A percentile compares a stretch with the other conserved stretches of the same genome.
These are phyloP conservation scores for Lycium barbarum DNA, from an alignment of 257 asterid species.

Conservation along the genomic window DNA sequence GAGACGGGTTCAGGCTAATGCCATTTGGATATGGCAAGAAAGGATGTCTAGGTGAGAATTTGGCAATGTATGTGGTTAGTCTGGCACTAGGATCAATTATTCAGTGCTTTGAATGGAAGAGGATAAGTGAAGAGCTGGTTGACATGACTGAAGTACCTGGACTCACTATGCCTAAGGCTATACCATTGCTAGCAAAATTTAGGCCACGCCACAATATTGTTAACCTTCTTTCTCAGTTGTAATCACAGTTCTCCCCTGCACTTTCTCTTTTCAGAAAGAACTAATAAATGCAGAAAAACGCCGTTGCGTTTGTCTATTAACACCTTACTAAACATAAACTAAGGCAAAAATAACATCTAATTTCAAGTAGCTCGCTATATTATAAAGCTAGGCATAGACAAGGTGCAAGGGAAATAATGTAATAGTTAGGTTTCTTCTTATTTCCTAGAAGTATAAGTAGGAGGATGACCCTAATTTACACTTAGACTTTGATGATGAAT, in stretches of 20 bases:
- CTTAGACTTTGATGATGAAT: too few species aligned
- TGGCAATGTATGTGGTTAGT: conserved; percentile 28
- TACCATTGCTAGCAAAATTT: conserved; percentile 33
- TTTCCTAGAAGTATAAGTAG: too few species aligned
- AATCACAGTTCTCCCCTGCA: not conserved
- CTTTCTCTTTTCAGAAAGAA: too few species aligned
- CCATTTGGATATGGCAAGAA: conserved; percentile 46
- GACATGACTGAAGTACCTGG: conserved; percentile 39
- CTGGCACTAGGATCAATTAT: conserved; percentile 31
- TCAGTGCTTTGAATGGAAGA: conserved; percentile 46
- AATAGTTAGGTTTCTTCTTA: too few species aligned
- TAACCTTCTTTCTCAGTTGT: conserved; percentile 26
- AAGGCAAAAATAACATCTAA: too few species aligned
- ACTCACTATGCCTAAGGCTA: conserved; percentile 27
- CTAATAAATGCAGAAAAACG: too few species aligned
- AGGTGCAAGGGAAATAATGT: too few species aligned
- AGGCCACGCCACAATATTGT: conserved; percentile 29
- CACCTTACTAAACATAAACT: too few species aligned
- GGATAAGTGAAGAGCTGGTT: conserved; percentile 32
- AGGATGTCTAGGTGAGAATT: conserved; percentile 39
- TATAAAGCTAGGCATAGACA: too few species aligned
- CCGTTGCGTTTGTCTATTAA: too few species aligned
- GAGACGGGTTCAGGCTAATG: conserved; percentile 27
- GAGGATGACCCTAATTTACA: too few species aligned
- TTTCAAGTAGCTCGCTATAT: too few species aligned